Evolutionary conservation across 345 rosid genomes (phyloP), one percentile per base, ranked within the genome.

Genomic region (Gossypium rotundifolium): DNA sequence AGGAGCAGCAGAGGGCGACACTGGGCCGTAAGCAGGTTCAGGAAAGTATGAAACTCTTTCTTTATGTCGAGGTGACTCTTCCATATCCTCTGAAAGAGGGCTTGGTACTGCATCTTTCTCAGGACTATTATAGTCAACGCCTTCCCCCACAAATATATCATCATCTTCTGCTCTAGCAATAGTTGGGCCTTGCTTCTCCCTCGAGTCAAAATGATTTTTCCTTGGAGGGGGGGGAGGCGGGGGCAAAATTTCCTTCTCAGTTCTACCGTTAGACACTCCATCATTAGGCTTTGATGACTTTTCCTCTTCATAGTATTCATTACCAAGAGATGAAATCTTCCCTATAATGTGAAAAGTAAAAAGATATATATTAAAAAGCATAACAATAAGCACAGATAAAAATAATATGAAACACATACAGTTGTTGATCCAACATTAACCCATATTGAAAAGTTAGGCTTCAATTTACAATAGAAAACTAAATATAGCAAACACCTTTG

Each of bases 81-180:
- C 99, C 99, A 93, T 93, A 78, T 95, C 99, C 85, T 93, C 98
- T 53, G 96, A 95, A 46, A 87, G 81, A 77, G 99, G 99, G 84
- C 99, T 95, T 67, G 87, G 90, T 44, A 84, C 85, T 81, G 75
- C 76, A 76, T 88, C 99, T 76, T 95, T 90, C 46, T 91, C 93
- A 65, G 98, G 97, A 82, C 91, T 81, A 16, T 67, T 65, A 76
- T 90, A 95, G 79, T 95, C 92, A 65, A 86, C 63, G 18, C 99
- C 99, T 3, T 87, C 96, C 53, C 99, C 98, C 51, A 88, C 89
- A 86, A 91, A 95, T 77, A 95, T 91, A 83, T 95, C 99, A 72
- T 90, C 89, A 23, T 91, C 94, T 3, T 87, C 97, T 66, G 80
- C 76, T 83, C 97, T 91, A 57, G 88, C 79, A 83, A 83, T 84